phyloP scores from a whole-genome alignment of 176 grass and related monocot species.

The Phyllostachys edulis region DNA sequence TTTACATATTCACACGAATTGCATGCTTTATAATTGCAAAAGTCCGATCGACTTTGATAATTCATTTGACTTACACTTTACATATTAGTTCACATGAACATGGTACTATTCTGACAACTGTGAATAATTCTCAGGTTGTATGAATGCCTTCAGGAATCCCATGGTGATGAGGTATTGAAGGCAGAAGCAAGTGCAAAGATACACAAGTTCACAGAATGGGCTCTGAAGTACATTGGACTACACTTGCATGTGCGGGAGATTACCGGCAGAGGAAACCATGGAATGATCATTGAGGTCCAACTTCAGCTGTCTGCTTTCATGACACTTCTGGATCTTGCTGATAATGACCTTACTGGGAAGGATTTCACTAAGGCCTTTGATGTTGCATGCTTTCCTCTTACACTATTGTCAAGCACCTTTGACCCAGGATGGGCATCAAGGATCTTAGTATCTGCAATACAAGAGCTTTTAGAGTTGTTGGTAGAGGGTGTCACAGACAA shows the following conservation, averaged over 20 bases:
- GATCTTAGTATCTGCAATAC: constrained; percentile 62
- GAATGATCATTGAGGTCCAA: constrained; percentile 80
- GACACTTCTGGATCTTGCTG: constrained; percentile 85
- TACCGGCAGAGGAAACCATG: constrained; percentile 55
- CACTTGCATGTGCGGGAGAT: constrained; percentile 55
- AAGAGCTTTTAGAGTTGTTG: constrained; percentile 81
- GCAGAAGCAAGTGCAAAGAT: constrained; percentile 84
- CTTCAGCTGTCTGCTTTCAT: constrained; percentile 82
- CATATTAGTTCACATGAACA: not conserved
- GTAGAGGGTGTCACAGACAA: constrained; percentile 96
- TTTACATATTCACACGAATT: constrained; percentile 27
- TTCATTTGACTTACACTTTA: not conserved
- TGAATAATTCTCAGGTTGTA: constrained; percentile 55
- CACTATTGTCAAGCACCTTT: constrained; percentile 83
- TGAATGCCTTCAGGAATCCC: too few species aligned
- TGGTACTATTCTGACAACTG: not conserved
- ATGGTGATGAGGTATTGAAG: too few species aligned
- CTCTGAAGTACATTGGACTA: constrained; percentile 78
- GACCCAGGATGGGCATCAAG: constrained; percentile 84
- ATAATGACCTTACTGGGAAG: constrained; percentile 91
- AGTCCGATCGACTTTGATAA: not conserved
- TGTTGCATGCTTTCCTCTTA: constrained; percentile 94
- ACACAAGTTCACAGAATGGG: constrained; percentile 97
- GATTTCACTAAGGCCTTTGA: constrained; percentile 97
- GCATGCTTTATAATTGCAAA: not conserved